A percentile compares a stretch with the other conserved stretches of the same genome.
phyloP scores from a whole-genome alignment of 2,329 filamentous ascomycete species.

The Scedosporium apiospermum region DNA sequence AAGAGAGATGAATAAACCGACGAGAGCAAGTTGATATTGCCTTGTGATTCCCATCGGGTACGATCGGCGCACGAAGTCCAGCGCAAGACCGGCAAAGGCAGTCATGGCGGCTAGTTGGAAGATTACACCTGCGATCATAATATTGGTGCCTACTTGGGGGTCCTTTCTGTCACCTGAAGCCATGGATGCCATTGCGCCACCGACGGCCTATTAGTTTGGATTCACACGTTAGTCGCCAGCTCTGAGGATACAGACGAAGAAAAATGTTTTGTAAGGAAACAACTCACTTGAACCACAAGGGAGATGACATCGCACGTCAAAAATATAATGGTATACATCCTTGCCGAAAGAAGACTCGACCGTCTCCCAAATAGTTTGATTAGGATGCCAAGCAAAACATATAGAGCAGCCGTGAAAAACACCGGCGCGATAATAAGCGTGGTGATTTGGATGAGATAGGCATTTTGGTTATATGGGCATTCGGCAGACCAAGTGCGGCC shows the following conservation, averaged over 20 bases:
- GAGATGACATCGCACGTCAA: constrained; percentile 12
- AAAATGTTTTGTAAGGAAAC: constrained; percentile 11
- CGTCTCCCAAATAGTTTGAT: constrained; percentile 32
- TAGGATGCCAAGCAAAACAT: constrained; percentile 36
- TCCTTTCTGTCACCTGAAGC: constrained; percentile 15
- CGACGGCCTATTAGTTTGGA: constrained; percentile 25
- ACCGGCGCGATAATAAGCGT: constrained; percentile 33
- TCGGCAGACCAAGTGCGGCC: constrained; percentile 36
- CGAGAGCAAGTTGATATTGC: constrained; percentile 16
- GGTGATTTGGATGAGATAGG: constrained; percentile 41
- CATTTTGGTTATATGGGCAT: constrained; percentile 37
- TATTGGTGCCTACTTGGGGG: constrained; percentile 31
- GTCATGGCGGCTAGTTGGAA: constrained; percentile 41
- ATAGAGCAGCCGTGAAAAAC: constrained; percentile 42
- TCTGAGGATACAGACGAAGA: too few species aligned
- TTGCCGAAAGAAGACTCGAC: constrained; percentile 30
- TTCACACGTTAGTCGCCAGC: too few species aligned
- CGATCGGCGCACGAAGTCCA: constrained; percentile 27
- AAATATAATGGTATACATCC: constrained; percentile 35
- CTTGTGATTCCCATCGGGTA: constrained; percentile 20
- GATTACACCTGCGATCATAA: constrained; percentile 39
- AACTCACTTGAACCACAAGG: constrained; percentile 25
- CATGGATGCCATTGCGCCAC: constrained; percentile 34
- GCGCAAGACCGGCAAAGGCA: constrained; percentile 29
- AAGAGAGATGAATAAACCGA: constrained; percentile 30